phyloP scores from a whole-genome alignment of 805 yeast genomes.

The Wickerhamiella kurtzmanii region DNA sequence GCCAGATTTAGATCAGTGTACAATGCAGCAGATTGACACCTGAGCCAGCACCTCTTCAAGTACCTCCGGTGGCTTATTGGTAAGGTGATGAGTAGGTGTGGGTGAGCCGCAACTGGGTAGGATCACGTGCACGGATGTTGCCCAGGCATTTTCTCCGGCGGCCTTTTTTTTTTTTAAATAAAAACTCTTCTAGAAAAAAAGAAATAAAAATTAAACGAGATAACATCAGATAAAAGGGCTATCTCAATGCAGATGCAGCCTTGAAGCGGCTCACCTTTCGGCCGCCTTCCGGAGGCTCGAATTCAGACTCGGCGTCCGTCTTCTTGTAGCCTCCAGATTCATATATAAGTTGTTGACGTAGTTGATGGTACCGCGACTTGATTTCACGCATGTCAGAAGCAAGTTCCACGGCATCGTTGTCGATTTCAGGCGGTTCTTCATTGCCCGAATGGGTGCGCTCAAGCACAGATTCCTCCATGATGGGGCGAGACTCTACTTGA shows the following conservation, averaged over 20 bases:
- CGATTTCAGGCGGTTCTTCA: conserved; percentile 2
- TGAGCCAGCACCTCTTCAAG: too few species aligned
- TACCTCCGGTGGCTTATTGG: too few species aligned
- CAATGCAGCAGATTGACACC: too few species aligned
- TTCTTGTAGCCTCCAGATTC: conserved; percentile 36
- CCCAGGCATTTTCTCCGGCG: too few species aligned
- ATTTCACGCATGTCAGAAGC: conserved; percentile 17
- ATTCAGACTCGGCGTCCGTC: conserved; percentile 38
- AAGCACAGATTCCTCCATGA: conserved; percentile 6
- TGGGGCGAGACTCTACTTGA: conserved; percentile 3
- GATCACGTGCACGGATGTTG: too few species aligned
- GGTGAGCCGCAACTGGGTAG: too few species aligned
- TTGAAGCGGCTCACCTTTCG: conserved; percentile 53
- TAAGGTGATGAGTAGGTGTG: too few species aligned
- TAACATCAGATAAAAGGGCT: neutral
- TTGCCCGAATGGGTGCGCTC: conserved; percentile 5
- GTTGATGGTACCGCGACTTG: conserved; percentile 40
- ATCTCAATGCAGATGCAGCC: conserved; percentile 30
- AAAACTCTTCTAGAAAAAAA: too few species aligned
- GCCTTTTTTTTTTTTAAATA: too few species aligned
- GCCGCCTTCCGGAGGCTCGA: conserved; percentile 54
- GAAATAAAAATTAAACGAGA: neutral
- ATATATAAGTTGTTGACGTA: conserved; percentile 39
- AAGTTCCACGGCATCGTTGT: conserved; percentile 3
- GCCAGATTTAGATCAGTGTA: too few species aligned